A percentile compares a stretch with the other conserved stretches of the same genome.
These are phyloP conservation scores for Candida orba DNA, from an alignment of 805 yeast genomes.

Conservation along the genomic window DNA sequence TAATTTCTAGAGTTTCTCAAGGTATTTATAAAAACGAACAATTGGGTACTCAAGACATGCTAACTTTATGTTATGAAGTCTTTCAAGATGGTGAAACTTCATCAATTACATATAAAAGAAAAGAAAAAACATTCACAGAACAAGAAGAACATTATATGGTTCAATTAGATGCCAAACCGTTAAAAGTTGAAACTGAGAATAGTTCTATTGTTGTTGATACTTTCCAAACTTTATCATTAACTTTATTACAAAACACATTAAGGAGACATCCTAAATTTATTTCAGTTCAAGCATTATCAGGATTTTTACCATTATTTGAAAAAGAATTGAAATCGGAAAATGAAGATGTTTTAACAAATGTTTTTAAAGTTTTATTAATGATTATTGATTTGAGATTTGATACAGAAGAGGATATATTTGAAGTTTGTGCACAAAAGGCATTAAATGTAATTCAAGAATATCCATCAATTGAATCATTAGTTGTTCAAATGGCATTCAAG, in stretches of 20 bases:
- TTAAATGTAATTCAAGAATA: constrained; percentile 62
- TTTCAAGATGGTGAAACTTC: constrained; percentile 43
- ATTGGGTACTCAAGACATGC: constrained; percentile 46
- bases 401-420: constrained; percentile 42
- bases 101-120: not conserved
- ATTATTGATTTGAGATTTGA: constrained; percentile 58
- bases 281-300: constrained; percentile 53
- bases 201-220: constrained; percentile 46
- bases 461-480: constrained; percentile 69
- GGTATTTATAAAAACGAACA: constrained; percentile 73
- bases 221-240: constrained; percentile 70
- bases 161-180: constrained; percentile 55
- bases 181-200: constrained; percentile 45
- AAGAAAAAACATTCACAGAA: constrained; percentile 4
- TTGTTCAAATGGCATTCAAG: constrained; percentile 74
- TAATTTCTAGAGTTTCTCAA: constrained; percentile 66
- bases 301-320: constrained; percentile 69
- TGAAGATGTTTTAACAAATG: constrained; percentile 69
- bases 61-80: constrained; percentile 69
- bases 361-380: constrained; percentile 55
- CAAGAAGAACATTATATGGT: constrained; percentile 66
- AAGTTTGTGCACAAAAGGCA: constrained; percentile 52
- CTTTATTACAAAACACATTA: constrained; percentile 65
- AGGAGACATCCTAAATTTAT: constrained; percentile 54
- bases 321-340: constrained; percentile 54